These are phyloP conservation scores for Dactylellina cionopaga DNA, from an alignment of 2,329 filamentous ascomycete genomes.

Conservation along the genomic window DNA sequence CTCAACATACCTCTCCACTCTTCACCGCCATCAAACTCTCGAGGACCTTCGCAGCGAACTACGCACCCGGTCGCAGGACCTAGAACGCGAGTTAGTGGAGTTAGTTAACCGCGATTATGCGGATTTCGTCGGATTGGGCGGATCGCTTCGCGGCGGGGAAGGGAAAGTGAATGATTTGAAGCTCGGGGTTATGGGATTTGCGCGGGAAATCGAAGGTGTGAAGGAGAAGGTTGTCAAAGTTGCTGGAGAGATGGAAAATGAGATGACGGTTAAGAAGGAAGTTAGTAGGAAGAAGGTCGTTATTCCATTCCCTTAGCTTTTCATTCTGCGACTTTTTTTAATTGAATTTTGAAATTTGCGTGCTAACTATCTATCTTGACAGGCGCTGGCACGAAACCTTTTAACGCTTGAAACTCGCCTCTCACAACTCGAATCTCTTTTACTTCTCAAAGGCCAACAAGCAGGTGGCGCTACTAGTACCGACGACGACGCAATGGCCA, in stretches of 20 bases:
- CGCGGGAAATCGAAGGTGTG: conserved; percentile 80
- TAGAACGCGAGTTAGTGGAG: conserved; percentile 88
- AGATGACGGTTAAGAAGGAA: conserved; percentile 74
- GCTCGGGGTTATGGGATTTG: conserved; percentile 85
- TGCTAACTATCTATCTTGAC: conserved; percentile 4
- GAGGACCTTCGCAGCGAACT: conserved; percentile 90
- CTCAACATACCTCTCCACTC: conserved; percentile 80
- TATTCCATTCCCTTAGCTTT: neutral
- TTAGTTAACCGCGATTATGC: conserved; percentile 96
- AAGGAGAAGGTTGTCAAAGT: conserved; percentile 72
- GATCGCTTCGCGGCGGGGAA: conserved; percentile 83
- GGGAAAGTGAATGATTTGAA: conserved; percentile 90
- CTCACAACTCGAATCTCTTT: conserved; percentile 45
- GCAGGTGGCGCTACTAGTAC: too few relatives aligned
- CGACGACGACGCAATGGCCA: conserved; percentile 48
- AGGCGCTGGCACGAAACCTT: conserved; percentile 50
- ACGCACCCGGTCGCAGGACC: conserved; percentile 78
- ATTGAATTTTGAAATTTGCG: neutral
- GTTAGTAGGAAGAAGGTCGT: conserved; percentile 74
- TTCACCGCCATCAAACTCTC: conserved; percentile 92
- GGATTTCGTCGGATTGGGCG: conserved; percentile 85
- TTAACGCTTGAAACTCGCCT: conserved; percentile 47
- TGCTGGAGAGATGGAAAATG: conserved; percentile 70
- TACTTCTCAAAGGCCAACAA: conserved; percentile 40
- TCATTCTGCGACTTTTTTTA: neutral